Evolutionary conservation across 2,329 filamentous ascomycete species (phyloP), one percentile per base, ranked within the genome.

Genomic region (Colletotrichum sojae): DNA sequence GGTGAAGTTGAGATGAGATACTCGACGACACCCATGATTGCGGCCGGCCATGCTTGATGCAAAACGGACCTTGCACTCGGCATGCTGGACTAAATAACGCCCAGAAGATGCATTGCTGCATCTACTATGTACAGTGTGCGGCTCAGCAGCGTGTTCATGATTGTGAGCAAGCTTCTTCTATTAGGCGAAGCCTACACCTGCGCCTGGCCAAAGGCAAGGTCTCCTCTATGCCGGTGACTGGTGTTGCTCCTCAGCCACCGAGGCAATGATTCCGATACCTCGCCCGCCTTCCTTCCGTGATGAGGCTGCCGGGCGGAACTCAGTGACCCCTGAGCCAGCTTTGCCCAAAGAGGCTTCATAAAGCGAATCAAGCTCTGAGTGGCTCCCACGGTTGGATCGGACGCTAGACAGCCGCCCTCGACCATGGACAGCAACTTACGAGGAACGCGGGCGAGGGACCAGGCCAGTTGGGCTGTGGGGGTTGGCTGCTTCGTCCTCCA

Each of bases 301-400:
- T 49, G 20, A 49, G 27, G 48, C 22, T 54, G n/a, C 39, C 55
- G 56, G 49, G 66, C 66, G 66, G 66, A 69, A 69, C 54, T 55
- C 61, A 60, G 12, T 18, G 60, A 52, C 54, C 40, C 64, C 56
- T 51, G 25, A 20, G 39, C 18, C 55, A 49, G 49, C 39, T 15
- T 36, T 25, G 55, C 70, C 68, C 55, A 62, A 71, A 71, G 40
- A 72, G 70, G 70, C 70, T 72, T 64, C 27, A 45, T 31, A 71
- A 71, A 72, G 70, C 70, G 70, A 72, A 72, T 55, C 56, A 55
- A 49, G 48, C 54, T 61, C 68, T 63, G 22, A 71, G 55, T 72
- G 70, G 70, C 60, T 71, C 58, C 54, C 52, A 68, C 25, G 55
- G 9, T 13, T 48, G 31, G 40, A 67, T 68, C 70, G 67, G 48